Percentiles rank a stretch among this genome's conserved stretches.
phyloP scores from a whole-genome alignment of 768 basidiomycete genomes.

The Coprinopsis sp. region DNA sequence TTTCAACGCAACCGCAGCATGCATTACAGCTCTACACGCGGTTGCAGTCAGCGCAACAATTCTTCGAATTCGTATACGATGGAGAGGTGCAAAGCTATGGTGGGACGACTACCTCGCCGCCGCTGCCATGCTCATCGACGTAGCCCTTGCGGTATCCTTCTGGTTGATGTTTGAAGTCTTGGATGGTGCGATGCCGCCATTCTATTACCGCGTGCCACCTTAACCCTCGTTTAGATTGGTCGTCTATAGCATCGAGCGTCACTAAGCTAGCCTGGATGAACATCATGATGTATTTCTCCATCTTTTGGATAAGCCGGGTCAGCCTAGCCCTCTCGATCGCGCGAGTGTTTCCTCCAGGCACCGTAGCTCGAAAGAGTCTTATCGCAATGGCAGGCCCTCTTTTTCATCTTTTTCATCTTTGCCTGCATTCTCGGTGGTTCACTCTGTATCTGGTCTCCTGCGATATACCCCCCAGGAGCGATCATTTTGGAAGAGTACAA shows the following conservation, averaged over 20 bases:
- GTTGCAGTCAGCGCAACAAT: constrained; percentile 14
- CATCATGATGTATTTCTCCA: constrained; percentile 3
- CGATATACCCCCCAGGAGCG: constrained; percentile 1
- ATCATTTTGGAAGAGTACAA: not conserved
- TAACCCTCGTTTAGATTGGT: not conserved
- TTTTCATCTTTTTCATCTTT: constrained; percentile 5
- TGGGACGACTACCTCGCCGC: constrained; percentile 22
- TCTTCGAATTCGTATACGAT: constrained; percentile 16
- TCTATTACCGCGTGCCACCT: not conserved
- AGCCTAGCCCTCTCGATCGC: constrained; percentile 11
- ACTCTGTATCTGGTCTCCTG: too few relatives aligned
- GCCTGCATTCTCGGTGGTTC: constrained; percentile 2
- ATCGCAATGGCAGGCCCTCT: constrained; percentile 3
- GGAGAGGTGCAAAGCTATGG: constrained; percentile 14
- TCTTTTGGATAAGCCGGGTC: constrained; percentile 13
- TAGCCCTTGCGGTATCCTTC: constrained; percentile 8
- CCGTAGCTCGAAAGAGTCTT: constrained; percentile 4
- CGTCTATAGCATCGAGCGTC: constrained; percentile 2
- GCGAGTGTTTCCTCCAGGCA: constrained; percentile 13
- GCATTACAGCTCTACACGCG: constrained; percentile 13
- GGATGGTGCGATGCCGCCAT: too few relatives aligned
- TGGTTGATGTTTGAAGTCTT: constrained; percentile 11
- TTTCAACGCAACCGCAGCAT: constrained; percentile 10
- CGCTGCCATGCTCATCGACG: constrained; percentile 13
- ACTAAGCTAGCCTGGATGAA: constrained; percentile 12